Percentiles rank a stretch among this genome's conserved stretches.
Conservation (phyloP, 805 yeast species). For the Cyberlindnera mississippiensis region DNA sequence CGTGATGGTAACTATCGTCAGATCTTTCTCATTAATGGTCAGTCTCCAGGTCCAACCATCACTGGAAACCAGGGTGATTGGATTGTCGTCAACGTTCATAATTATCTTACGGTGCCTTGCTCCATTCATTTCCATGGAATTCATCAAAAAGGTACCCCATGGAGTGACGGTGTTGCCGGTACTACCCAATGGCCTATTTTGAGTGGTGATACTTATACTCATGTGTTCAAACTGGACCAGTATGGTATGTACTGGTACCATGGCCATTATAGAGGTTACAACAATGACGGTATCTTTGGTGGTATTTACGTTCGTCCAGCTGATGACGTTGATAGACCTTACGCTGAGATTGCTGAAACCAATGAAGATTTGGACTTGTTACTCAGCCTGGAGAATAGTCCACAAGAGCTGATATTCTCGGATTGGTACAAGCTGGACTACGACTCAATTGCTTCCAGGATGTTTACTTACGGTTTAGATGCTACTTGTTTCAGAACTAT, state of each 20-base stretch:
- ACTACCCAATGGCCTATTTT: conserved; percentile 42
- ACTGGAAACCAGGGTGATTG: conserved; percentile 30
- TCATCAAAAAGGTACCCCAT: conserved; percentile 40
- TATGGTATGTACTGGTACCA: conserved; percentile 50
- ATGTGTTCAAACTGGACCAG: conserved; percentile 35
- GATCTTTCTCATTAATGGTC: conserved; percentile 38
- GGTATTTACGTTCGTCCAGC: conserved; percentile 39
- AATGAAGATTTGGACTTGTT: conserved; percentile 30
- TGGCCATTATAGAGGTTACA: conserved; percentile 41
- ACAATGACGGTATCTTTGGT: conserved; percentile 42
- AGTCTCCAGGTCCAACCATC: conserved; percentile 45
- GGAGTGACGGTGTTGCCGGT: conserved; percentile 45
- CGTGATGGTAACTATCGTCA: conserved; percentile 35
- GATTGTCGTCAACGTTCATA: conserved; percentile 34
- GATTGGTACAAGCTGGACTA: conserved; percentile 39
- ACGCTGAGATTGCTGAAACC: conserved; percentile 25
- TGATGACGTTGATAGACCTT: conserved; percentile 30
- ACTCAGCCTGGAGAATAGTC: conserved; percentile 25
- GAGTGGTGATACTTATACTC: conserved; percentile 35
- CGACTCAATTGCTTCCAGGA: conserved; percentile 33
- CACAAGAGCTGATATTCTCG: conserved; percentile 31
- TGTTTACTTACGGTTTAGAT: conserved; percentile 32
- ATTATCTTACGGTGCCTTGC: conserved; percentile 33
- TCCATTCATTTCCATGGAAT: conserved; percentile 48
- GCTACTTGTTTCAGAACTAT: conserved; percentile 33